A percentile compares a stretch with the other conserved stretches of the same genome.
Evolutionary conservation across 2,329 filamentous ascomycete species (phyloP).

Genomic region (Xylariaceae sp.): DNA sequence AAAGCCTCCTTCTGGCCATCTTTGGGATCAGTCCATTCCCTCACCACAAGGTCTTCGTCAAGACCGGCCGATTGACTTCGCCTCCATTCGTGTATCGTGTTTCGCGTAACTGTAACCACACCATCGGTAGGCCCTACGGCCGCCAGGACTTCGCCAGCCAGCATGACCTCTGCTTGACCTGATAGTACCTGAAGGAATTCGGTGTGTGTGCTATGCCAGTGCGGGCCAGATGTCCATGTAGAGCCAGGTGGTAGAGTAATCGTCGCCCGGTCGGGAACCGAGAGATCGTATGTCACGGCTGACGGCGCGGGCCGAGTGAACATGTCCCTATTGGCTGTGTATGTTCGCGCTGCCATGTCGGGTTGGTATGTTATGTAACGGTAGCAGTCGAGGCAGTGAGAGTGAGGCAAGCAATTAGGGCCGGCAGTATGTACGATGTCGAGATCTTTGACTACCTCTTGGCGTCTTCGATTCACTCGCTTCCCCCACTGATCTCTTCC

Average conservation of each 20-base stretch:
- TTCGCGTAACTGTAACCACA: slow-evolving; percentile 35
- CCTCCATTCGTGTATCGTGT: slow-evolving; percentile 46
- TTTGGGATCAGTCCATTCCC: slow-evolving; percentile 44
- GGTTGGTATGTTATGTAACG: no score
- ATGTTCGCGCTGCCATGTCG: slow-evolving; percentile 3
- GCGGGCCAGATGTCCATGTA: slow-evolving; percentile 46
- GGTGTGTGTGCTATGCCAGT: slow-evolving; percentile 48
- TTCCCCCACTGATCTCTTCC: no score
- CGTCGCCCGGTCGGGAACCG: slow-evolving; percentile 35
- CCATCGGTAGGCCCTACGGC: slow-evolving; percentile 21
- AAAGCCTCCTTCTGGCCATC: slow-evolving; percentile 47
- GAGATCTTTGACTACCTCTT: no score
- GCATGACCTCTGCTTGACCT: slow-evolving; percentile 18
- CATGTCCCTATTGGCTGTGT: slow-evolving; percentile 4
- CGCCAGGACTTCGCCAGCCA: slow-evolving; percentile 34
- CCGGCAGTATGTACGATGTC: no score
- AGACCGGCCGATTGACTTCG: slow-evolving; percentile 35
- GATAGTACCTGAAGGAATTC: slow-evolving; percentile 43
- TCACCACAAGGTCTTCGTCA: slow-evolving; percentile 34
- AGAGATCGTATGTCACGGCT: slow-evolving; percentile 56
- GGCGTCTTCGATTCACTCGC: no score
- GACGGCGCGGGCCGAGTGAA: slow-evolving; percentile 52
- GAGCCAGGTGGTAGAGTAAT: slow-evolving; percentile 43
- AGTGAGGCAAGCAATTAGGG: no score
- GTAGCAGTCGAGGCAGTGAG: no score